Evolutionary conservation across 2,329 filamentous ascomycete genomes (phyloP), one percentile per base, ranked within the genome.

Genomic region (Teratosphaeria nubilosa): DNA sequence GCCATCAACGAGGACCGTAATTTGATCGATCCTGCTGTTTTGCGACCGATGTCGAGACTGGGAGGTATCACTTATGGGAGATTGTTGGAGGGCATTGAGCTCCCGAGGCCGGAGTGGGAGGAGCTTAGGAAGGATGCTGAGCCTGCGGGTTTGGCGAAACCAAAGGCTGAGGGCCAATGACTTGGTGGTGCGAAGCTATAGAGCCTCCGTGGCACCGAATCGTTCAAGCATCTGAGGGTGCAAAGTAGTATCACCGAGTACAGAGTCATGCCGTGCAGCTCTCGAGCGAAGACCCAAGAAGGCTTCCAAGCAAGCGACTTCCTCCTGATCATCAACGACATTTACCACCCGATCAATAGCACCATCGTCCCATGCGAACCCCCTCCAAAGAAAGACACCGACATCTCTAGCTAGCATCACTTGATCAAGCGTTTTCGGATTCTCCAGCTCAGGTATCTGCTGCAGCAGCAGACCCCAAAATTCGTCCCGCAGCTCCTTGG

Each of bases 21-120:
- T 64, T 66, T 89, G 50, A 78, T 97, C 58, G 88, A 95, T 72
- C 83, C 89, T 11, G 80, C 76, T 56, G 83, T 95, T 9, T 74
- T 96, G 58, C 83, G 83, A 61, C 90, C 92, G 0, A 80, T 96
- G 16, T 84, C 83, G 63, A 82, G 92, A 41, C 68, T 96, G 25
- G 92, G 92, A 27, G 92, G 92, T 1, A 95, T 96, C 66, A 87
- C 87, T 0, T 97, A 96, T 70, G 87, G 81, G 0, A 80, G 91
- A 51, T 77, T 82, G 0, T 85, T 81, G 0, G 84, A 91, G 62
- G 86, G 77, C 0, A 75, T 90, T 27, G 91, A 96, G 77, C 73
- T 96, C 25, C 82, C 80, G 5, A 77, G 87, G 48, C 85, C 78
- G 5, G 73, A 77, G 20, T 80, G 74, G 64, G 70, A 74, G 7